Evolutionary conservation across 2,329 filamentous ascomycete genomes (phyloP).

Genomic region (Cladosporium velox): DNA sequence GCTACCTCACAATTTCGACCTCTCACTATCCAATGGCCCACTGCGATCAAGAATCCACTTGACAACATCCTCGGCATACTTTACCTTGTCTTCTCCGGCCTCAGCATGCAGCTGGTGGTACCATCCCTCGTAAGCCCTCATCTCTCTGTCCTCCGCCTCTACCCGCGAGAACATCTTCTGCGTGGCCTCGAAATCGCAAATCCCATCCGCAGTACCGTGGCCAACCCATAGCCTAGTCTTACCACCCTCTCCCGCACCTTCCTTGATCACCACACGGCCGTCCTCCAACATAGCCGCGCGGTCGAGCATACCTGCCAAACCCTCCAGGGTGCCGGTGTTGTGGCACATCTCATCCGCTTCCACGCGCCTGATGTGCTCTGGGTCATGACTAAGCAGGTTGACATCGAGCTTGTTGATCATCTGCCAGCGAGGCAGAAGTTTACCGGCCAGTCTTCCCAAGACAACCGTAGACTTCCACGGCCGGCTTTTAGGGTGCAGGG

Average conservation of each 20-base stretch:
- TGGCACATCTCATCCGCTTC: slow-evolving; percentile 72
- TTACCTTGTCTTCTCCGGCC: slow-evolving; percentile 38
- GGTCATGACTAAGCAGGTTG: slow-evolving; percentile 67
- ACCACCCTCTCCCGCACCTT: slow-evolving; percentile 50
- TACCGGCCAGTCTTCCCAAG: slow-evolving; percentile 67
- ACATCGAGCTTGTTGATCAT: slow-evolving; percentile 66
- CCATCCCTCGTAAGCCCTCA: slow-evolving; percentile 73
- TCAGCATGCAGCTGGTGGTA: slow-evolving; percentile 65
- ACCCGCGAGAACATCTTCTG: slow-evolving; percentile 63
- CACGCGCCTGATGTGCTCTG: slow-evolving; percentile 61
- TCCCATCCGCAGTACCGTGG: slow-evolving; percentile 74
- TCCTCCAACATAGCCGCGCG: slow-evolving; percentile 63
- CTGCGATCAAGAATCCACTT: slow-evolving; percentile 34
- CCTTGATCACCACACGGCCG: slow-evolving; percentile 53
- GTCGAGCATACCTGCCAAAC: slow-evolving; percentile 75
- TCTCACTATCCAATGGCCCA: slow-evolving; percentile 6
- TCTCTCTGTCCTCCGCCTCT: slow-evolving; percentile 65
- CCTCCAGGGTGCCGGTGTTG: slow-evolving; percentile 82
- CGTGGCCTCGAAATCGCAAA: slow-evolving; percentile 66
- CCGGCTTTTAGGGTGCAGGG: slow-evolving; percentile 64
- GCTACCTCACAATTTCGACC: slow-evolving; percentile 4
- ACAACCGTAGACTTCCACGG: slow-evolving; percentile 66
- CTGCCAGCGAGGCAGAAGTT: slow-evolving; percentile 67
- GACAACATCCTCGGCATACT: slow-evolving; percentile 37
- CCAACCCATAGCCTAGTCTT: slow-evolving; percentile 69